These are phyloP conservation scores for Lolium multiflorum DNA, from an alignment of 176 grass and related monocot genomes.

Conservation along the genomic window DNA sequence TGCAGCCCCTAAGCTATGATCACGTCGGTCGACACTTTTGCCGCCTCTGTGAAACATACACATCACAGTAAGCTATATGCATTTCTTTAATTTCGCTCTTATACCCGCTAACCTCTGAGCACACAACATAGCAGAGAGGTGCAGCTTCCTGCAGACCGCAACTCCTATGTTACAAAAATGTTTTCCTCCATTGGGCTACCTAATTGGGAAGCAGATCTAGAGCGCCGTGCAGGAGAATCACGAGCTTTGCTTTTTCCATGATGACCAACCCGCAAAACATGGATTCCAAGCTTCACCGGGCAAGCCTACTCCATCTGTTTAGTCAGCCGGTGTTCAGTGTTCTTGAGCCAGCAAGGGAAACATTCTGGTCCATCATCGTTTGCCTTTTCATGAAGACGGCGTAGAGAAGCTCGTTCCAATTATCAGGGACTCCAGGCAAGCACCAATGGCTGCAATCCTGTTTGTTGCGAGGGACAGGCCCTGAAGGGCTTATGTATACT, in stretches of 20 bases:
- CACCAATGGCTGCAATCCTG: slow-evolving; percentile 99
- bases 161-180: slow-evolving; percentile 40
- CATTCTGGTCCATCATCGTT: slow-evolving; percentile 25
- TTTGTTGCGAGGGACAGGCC: slow-evolving; percentile 57
- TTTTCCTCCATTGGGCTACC: not conserved
- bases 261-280: not conserved
- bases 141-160: slow-evolving; percentile 44
- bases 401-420: slow-evolving; percentile 92
- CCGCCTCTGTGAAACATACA: slow-evolving; percentile 31
- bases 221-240: not conserved
- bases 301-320: not conserved
- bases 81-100: slow-evolving; percentile 1
- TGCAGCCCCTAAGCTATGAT: not conserved
- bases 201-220: not conserved
- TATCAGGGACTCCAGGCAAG: slow-evolving; percentile 91
- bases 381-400: slow-evolving; percentile 63
- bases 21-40: not conserved
- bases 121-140: slow-evolving; percentile 16
- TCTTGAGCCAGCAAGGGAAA: slow-evolving; percentile 13
- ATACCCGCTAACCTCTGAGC: slow-evolving; percentile 16
- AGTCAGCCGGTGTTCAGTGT: slow-evolving; percentile 30
- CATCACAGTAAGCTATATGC: not conserved
- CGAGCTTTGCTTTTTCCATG: not conserved
- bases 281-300: not conserved
- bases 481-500: slow-evolving; percentile 63